These are phyloP conservation scores for Magnaporthiopsis poae DNA, from an alignment of 2,329 filamentous ascomycete genomes.

Conservation along the genomic window DNA sequence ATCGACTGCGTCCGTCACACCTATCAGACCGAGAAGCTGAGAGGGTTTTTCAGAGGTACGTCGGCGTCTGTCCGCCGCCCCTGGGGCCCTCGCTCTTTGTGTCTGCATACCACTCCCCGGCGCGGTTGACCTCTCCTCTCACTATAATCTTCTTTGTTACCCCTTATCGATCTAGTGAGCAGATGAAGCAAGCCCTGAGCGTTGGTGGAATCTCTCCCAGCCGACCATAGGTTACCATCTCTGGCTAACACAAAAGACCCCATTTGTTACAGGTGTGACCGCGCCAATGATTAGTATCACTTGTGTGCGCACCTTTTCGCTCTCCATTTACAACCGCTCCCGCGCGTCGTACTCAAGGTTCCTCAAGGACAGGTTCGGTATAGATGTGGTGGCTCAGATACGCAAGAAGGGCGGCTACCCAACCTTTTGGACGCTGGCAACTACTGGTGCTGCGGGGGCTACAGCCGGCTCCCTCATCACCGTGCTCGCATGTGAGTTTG, in stretches of 20 bases:
- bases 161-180: not conserved
- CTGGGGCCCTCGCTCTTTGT: not conserved
- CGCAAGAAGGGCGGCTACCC: slow-evolving; percentile 62
- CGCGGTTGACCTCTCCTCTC: not conserved
- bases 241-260: not conserved
- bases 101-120: not conserved
- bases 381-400: slow-evolving; percentile 64
- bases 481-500: slow-evolving; percentile 58
- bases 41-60: slow-evolving; percentile 71
- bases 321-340: slow-evolving; percentile 56
- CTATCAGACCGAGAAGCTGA: slow-evolving; percentile 61
- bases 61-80: not conserved
- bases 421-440: slow-evolving; percentile 61
- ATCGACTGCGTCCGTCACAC: slow-evolving; percentile 65
- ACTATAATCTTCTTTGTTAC: not conserved
- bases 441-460: slow-evolving; percentile 69
- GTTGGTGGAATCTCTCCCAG: not conserved
- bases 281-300: slow-evolving; percentile 58
- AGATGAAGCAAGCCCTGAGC: not conserved
- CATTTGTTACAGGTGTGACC: slow-evolving; percentile 49
- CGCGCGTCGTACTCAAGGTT: slow-evolving; percentile 65
- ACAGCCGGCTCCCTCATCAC: slow-evolving; percentile 73
- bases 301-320: slow-evolving; percentile 30
- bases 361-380: slow-evolving; percentile 56
- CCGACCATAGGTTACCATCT: not conserved